Evolutionary conservation across 495 filamentous ascomycete genomes (phyloP), one percentile per base, ranked within the genome.

Genomic region (Penicillium steckii): DNA sequence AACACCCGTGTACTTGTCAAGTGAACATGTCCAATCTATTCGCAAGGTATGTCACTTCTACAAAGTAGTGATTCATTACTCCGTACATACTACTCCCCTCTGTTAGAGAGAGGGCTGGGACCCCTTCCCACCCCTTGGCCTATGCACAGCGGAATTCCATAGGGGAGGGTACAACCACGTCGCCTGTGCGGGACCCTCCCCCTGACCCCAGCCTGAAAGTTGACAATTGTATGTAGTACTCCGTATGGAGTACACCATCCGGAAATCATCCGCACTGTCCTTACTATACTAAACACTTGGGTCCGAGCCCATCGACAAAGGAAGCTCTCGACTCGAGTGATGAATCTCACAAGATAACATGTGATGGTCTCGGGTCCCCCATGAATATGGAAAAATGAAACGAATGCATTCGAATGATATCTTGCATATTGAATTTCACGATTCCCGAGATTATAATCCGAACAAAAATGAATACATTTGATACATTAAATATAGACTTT

Each of bases 131-230:
- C 24, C 51, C 54, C 57, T 53, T 54, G 46, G 47, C 45, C 51
- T 50, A 27, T 49, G 35, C 48, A 48, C 35, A 25, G 46, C 56
- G 46, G 52, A 24, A 56, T 49, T 51, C 30, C 8, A 48, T 53
- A 48, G 48, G 43, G 46, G 49, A 50, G 12, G 59, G 47, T 61
- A 50, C 53, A 61, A 64, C 61, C 58, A 65, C 61, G 61, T 65
- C 48, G 55, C 47, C 38, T 44, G 53, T 50, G 47, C 48, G 54
- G 44, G 50, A 29, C 43, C 27, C 25, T 18, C 25, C 53, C 55
- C 49, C 33, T 48, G 33, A 27, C 49, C 46, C 46, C 48, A 53
- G 53, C 50, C 48, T 52, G 12, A 53, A n/a, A n/a, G 40, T 49
- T 18, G 44, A 48, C 37, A 32, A 42, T 32, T 35, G n/a, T n/a